Base-by-base conservation (phyloP, 306 rosid genomes). In the Rosa lucieae region DNA sequence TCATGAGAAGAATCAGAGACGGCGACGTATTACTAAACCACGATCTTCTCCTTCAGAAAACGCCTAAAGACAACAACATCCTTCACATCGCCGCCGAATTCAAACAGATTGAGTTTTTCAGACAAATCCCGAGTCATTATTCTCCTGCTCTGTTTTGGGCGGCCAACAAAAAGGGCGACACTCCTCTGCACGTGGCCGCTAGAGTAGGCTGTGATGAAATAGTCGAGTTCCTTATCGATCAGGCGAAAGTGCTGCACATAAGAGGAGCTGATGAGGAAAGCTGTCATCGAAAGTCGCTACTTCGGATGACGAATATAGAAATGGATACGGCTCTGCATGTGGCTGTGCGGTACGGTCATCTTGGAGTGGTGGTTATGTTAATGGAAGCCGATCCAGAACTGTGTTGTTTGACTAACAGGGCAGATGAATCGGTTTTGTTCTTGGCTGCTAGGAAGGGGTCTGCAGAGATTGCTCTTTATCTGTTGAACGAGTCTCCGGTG, bases 101-200 rank as follows among this genome's bases (percentile, higher is more conserved):
- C 65, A 61, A 58, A 21, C 6, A 6, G 26, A 11, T 49, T 23
- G 67, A 37, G 1, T 66, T 66, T 4, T 66, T 37, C 70, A 40
- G 23, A 14, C 47, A 66, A 37, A 47, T 66, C 70, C 46, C 70
- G 0, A 2, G 0, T 66, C 47, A 37, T 0, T 6, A 2, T 13
- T 66, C 23, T 18, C 70, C 32, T 46, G 1, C 7, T 29, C 49
- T 62, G 21, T 56, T 59, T 20, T 51, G 67, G 18, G 56, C 37
- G 29, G 9, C 72, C 53, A 70, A 81, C 68, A 26, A 23, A 8
- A 81, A 76, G 15, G 84, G 81, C 2, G 74, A 76, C 68, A 76
- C 81, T 59, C 81, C 84, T 4, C 20, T 76, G 4, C 84, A 81
- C 29, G 13, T 70, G 7, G 84, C 81, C 0, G 40, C 74, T 0